Evolutionary conservation across 345 rosid genomes (phyloP), one percentile per base, ranked within the genome.

Genomic region (Cochlearia excelsa): DNA sequence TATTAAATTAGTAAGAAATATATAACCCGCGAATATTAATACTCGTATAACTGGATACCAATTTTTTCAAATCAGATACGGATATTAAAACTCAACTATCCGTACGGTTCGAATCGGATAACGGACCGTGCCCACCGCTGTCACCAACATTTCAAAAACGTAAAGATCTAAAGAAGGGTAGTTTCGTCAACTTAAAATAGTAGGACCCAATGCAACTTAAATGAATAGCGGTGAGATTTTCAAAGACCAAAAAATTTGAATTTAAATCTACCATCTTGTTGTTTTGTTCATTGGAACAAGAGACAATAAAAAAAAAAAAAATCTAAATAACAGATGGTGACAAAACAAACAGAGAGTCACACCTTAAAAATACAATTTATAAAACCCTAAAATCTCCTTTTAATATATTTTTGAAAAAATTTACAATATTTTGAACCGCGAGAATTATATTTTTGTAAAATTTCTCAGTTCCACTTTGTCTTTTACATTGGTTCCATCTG

Each of bases 211-310:
- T 50, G 45, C 31, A 58, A 51, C 23, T 33, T 37, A 3, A 37
- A 51, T 29, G 46, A 5, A 16, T 40, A 59, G 65, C 54, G 71
- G 52, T 59, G 60, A 51, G 54, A 59, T 59, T 37, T 51, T 2
- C 11, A 43, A 16, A 4, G 0, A 16, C 23, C 23, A 16, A 27
- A 7, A 58, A 38, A 51, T 59, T 67, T 67, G 54, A 59, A 68
- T 68, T 67, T 46, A 7, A 59, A 59, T 45, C 48, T 59, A 45
- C 33, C 46, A 57, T 57, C 43, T 42, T 29, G 23, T 33, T 28
- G 26, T 16, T 38, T 16, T 50, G 4, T 57, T 39, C 49, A n/a
- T 50, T 30, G 35, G 38, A 51, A 57, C 39, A 30, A 37, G 38
- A 66, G 58, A 50, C 27, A 57, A 26, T n/a, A 41, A 57, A 10